Percentiles rank a stretch among this genome's conserved stretches.
Evolutionary conservation across 768 basidiomycete genomes (phyloP).

Genomic region (Termitomyces sp.): DNA sequence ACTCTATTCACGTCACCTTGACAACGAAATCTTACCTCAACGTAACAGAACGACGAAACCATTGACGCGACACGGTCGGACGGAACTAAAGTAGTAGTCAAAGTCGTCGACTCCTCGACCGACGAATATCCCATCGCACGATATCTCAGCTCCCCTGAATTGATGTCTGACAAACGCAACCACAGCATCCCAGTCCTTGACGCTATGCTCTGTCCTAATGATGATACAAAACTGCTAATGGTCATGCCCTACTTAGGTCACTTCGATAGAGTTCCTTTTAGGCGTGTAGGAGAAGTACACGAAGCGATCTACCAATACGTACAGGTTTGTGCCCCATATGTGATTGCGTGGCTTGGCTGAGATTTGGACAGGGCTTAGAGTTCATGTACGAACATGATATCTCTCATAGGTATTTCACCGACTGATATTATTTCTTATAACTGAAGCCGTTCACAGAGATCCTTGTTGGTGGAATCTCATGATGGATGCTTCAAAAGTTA

Average conservation of each 20-base stretch:
- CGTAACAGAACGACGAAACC: not conserved
- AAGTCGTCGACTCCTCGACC: not conserved
- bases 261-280: not conserved
- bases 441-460: not conserved
- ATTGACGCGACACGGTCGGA: not conserved
- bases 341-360: not conserved
- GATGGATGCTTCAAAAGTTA: conserved; percentile 1
- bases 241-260: not conserved
- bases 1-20: not conserved
- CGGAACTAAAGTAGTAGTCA: not conserved
- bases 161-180: not conserved
- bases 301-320: not conserved
- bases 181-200: not conserved
- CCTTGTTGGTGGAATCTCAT: conserved; percentile 1
- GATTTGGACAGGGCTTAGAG: not conserved
- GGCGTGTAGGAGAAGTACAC: not conserved
- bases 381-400: conserved; percentile 4
- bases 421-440: too few species aligned
- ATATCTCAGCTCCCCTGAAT: not conserved
- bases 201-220: not conserved
- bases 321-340: not conserved
- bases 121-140: not conserved
- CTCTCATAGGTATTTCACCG: not conserved
- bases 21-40: not conserved
- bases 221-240: not conserved